Percentiles rank a stretch among this genome's conserved stretches.
phyloP scores from a whole-genome alignment of 371 early-diverging fungal species.

The Dinochytrium kinnereticum region DNA sequence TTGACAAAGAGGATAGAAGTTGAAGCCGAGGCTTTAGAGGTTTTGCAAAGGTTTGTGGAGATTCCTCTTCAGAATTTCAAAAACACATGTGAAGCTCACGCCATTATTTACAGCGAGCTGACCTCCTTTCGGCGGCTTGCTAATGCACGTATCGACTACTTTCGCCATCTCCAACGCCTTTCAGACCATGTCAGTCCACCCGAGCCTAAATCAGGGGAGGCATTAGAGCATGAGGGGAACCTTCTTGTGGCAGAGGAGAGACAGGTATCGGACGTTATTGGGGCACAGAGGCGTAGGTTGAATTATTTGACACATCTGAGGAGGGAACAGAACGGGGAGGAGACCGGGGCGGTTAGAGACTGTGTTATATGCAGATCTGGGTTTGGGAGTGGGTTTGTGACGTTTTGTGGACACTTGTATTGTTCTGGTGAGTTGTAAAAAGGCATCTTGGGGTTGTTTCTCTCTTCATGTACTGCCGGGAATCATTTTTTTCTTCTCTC shows the following conservation, averaged over 20 bases:
- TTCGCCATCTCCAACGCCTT: constrained; percentile 59
- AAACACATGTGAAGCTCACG: neutral
- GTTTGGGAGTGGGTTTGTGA: constrained; percentile 61
- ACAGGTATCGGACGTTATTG: neutral
- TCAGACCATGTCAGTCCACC: constrained; percentile 53
- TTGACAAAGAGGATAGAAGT: constrained; percentile 13
- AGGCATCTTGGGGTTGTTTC: neutral
- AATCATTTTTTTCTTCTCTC: neutral
- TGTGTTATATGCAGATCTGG: constrained; percentile 64
- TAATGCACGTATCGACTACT: constrained; percentile 62
- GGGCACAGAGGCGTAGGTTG: neutral
- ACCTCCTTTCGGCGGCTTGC: constrained; percentile 39
- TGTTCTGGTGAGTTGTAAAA: constrained; percentile 40
- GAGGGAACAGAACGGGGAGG: constrained; percentile 20
- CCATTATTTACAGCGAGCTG: constrained; percentile 37
- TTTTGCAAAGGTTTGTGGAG: constrained; percentile 44
- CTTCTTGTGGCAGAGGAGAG: constrained; percentile 17
- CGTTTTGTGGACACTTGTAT: constrained; percentile 66
- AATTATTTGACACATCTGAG: constrained; percentile 15
- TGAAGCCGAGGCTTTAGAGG: constrained; percentile 43
- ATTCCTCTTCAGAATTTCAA: constrained; percentile 1
- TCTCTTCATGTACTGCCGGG: neutral
- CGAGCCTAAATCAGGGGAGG: constrained; percentile 7
- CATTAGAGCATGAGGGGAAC: neutral
- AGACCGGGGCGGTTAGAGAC: constrained; percentile 36